Conservation (phyloP, 495 filamentous ascomycete species). For the Trichoderma erinaceum region DNA sequence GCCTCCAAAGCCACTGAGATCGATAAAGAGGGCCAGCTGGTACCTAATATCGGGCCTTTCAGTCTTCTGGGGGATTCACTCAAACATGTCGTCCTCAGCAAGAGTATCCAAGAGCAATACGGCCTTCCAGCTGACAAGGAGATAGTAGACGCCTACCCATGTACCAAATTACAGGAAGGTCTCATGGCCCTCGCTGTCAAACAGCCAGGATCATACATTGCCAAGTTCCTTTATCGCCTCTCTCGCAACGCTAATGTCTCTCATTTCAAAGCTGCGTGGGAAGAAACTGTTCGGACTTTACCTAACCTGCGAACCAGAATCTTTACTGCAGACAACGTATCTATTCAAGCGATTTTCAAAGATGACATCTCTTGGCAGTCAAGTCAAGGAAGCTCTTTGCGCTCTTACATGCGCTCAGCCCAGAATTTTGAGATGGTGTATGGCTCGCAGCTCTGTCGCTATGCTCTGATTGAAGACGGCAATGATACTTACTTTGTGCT, state of each 20-base stretch:
- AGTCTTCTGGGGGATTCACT: not conserved
- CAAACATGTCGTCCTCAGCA: constrained; percentile 24
- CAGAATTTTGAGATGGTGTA: constrained; percentile 9
- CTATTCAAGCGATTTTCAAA: not conserved
- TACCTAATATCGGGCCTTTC: not conserved
- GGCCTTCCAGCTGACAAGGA: not conserved
- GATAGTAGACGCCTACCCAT: constrained; percentile 6
- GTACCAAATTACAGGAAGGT: constrained; percentile 18
- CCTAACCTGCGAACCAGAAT: constrained; percentile 7
- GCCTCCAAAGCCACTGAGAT: constrained; percentile 12
- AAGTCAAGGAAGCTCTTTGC: not conserved
- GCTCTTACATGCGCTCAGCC: not conserved
- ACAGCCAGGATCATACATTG: constrained; percentile 13
- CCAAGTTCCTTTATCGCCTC: not conserved
- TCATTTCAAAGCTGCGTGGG: constrained; percentile 8
- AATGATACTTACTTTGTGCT: constrained; percentile 38
- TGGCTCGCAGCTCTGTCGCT: constrained; percentile 22
- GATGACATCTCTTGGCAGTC: constrained; percentile 8
- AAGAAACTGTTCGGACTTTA: not conserved
- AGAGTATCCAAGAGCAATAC: constrained; percentile 33
- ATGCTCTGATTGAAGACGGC: constrained; percentile 21
- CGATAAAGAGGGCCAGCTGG: not conserved
- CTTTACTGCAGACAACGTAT: not conserved
- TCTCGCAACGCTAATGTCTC: not conserved
- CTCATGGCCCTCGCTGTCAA: constrained; percentile 37